Base-by-base conservation (phyloP, 1,139 yeast genomes). In the Saccharomyces uvarum region DNA sequence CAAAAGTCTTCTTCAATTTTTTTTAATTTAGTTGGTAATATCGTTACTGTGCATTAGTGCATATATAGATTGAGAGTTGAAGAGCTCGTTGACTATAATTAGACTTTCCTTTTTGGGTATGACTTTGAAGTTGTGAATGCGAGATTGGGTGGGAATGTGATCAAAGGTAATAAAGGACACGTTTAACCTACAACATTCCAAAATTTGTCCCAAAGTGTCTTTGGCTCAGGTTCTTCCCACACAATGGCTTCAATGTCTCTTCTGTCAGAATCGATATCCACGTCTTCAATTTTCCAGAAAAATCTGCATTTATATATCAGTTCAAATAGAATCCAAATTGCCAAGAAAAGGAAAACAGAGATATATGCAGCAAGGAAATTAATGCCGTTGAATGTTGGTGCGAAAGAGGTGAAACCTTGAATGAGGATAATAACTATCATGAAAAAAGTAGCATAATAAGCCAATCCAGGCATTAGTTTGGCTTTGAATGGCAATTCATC, bases 401-500 rank as follows among this genome's bases (percentile, higher is more conserved):
- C 70, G 70, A 84, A 84, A 1, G 79, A 77, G 8, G 72, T 65
- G 69, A 75, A 84, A 50, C 90, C 90, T 71, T 85, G 88, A 59
- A 85, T 75, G 67, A 84, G 77, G 26, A 79, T 79, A 60, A 85
- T 76, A 19, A 83, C 66, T 49, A 76, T 72, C 53, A 82, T 73
- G 54, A 73, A 72, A 56, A 75, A 70, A 6, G 80, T 70, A 8
- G 86, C 80, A 62, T 84, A 83, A 69, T 79, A 81, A 1, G 88
- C 84, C 59, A 75, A 75, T 62, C 67, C 79, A 26, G 89, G 89
- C 84, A 82, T 83, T 53, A 79, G 74, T 55, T 67, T 70, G 14
- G 88, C 88, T 66, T 83, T 83, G 74, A 77, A 85, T 13, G 90
- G 90, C 61, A 85, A 74, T 13, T 79, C 76, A 60, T 82, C 81